phyloP scores from a whole-genome alignment of 768 basidiomycete genomes.

The Trametes cinnabarina region DNA sequence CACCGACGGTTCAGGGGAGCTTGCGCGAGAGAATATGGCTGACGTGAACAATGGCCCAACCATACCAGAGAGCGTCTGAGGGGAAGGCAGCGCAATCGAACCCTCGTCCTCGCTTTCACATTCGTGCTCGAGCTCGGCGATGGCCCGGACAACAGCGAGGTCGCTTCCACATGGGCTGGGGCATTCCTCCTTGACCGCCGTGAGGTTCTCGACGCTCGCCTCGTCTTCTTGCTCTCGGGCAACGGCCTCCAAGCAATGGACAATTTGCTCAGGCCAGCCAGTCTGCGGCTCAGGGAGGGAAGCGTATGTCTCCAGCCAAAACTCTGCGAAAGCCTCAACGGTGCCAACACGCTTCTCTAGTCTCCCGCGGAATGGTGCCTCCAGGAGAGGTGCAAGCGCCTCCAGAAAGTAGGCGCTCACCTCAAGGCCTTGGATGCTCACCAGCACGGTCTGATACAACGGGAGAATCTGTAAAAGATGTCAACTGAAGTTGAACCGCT shows the following conservation, averaged over 20 bases:
- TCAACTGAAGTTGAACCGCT: not conserved
- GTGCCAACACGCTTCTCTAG: slow-evolving; percentile 43
- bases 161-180: not conserved
- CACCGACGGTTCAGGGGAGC: not conserved
- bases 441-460: slow-evolving; percentile 58
- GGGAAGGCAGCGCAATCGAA: slow-evolving; percentile 7
- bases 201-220: slow-evolving; percentile 16
- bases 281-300: slow-evolving; percentile 38
- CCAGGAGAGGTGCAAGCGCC: slow-evolving; percentile 49
- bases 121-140: not conserved
- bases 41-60: not conserved
- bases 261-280: slow-evolving; percentile 56
- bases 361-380: slow-evolving; percentile 56
- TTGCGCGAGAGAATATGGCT: not conserved
- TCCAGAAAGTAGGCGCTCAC: slow-evolving; percentile 40
- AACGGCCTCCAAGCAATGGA: slow-evolving; percentile 31
- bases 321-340: slow-evolving; percentile 54
- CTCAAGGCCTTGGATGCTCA: slow-evolving; percentile 50
- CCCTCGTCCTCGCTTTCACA: slow-evolving; percentile 12
- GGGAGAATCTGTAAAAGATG: slow-evolving; percentile 51
- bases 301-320: slow-evolving; percentile 56
- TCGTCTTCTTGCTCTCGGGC: slow-evolving; percentile 10
- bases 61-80: slow-evolving; percentile 4
- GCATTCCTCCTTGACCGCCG: slow-evolving; percentile 10
- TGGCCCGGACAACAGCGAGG: not conserved